Base-by-base conservation (phyloP, 805 yeast species). In the Candida maris region DNA sequence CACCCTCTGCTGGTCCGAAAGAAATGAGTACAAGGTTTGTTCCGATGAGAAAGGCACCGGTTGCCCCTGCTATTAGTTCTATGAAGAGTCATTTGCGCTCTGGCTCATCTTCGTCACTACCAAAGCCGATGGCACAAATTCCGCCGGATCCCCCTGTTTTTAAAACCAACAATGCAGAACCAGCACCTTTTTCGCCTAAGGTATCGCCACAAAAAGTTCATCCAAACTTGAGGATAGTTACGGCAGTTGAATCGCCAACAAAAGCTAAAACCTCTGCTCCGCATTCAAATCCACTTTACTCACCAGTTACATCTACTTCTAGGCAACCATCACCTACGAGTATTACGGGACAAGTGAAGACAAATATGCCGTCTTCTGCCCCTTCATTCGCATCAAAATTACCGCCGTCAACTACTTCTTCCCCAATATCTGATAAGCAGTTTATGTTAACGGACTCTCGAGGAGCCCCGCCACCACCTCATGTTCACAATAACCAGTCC, bases 21-120 rank as follows among this genome's bases (percentile, higher is more conserved):
- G 26, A 37, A 12, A 14, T 34, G 12, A 30, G 24, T 18, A 34
- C 32, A 7, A 38, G 38, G 34, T 56, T 37, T 33, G 59, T 68
- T 8, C 73, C 75, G 8, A 54, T 59, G 41, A 57, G 69, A 46
- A 65, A 57, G 40, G 67, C 69, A 9, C 70, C 69, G n/a, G 56
- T 60, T 14, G 67, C 70, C 13, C 71, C 71, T 31, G 46, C 35
- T 15, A 27, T 18, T 5, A 19, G 30, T 18, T 16, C 41, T 16
- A 25, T 34, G 23, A 21, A 20, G 17, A 19, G 39, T 22, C 39
- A 20, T 27, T 38, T 30, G 27, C 15, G n/a, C 28, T 41, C 25
- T 18, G 34, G 29, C n/a, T 24, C 41, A 6, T 35, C 49, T 7
- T 31, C 43, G 9, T 24, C 42, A 3, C 32, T 41, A 4, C 20